Evolutionary conservation across 495 filamentous ascomycete genomes (phyloP).

Genomic region (Xylaria nigripes): DNA sequence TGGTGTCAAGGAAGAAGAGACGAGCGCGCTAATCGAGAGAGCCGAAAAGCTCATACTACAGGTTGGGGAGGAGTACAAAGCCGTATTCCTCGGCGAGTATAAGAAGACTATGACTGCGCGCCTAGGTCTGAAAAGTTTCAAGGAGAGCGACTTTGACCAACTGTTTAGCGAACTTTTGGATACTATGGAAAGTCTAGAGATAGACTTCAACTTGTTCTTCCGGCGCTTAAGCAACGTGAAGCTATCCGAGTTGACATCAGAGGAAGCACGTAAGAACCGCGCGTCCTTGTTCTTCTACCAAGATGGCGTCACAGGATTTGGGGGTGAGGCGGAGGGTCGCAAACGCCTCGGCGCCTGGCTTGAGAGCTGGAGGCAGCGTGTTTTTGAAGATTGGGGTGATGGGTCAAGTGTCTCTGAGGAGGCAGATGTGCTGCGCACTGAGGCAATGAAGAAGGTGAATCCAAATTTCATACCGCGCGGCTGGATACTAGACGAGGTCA

Average conservation of each 20-base stretch:
- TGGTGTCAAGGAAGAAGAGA: slow-evolving; percentile 60
- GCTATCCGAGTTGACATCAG: slow-evolving; percentile 50
- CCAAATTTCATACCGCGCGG: slow-evolving; percentile 82
- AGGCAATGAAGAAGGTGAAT: slow-evolving; percentile 74
- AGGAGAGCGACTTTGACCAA: slow-evolving; percentile 64
- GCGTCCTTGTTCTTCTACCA: slow-evolving; percentile 64
- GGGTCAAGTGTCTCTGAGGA: slow-evolving; percentile 31
- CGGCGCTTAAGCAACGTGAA: slow-evolving; percentile 56
- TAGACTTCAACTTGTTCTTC: slow-evolving; percentile 94
- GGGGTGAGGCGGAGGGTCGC: slow-evolving; percentile 52
- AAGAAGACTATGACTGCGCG: slow-evolving; percentile 68
- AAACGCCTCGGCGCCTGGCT: slow-evolving; percentile 68
- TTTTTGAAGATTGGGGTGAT: slow-evolving; percentile 62
- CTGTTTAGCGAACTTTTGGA: slow-evolving; percentile 77
- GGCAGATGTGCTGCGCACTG: slow-evolving; percentile 53
- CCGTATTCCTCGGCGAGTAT: slow-evolving; percentile 79
- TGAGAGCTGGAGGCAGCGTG: slow-evolving; percentile 55
- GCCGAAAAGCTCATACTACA: slow-evolving; percentile 74
- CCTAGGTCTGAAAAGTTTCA: slow-evolving; percentile 59
- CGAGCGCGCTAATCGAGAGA: slow-evolving; percentile 60
- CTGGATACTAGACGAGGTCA: slow-evolving; percentile 92
- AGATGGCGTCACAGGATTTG: slow-evolving; percentile 50
- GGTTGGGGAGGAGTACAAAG: slow-evolving; percentile 75
- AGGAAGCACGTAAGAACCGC: slow-evolving; percentile 47
- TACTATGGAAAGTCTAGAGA: slow-evolving; percentile 62